phyloP scores from a whole-genome alignment of 2,329 filamentous ascomycete genomes.

The Colletotrichum paranaense region DNA sequence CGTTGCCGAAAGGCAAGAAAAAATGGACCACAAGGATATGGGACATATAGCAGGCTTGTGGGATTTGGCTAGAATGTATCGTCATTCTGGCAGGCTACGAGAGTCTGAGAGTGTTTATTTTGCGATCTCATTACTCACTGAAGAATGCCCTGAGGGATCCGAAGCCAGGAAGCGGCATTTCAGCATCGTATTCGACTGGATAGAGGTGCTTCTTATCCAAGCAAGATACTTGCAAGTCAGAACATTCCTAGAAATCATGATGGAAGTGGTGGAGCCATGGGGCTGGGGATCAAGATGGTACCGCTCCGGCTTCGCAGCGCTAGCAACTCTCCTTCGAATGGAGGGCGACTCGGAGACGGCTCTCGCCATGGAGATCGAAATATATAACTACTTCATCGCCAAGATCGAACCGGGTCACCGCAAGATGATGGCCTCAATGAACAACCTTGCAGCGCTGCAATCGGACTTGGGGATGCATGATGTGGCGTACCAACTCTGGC shows the following conservation, averaged over 20 bases:
- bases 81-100: background rate
- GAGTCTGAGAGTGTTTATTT: background rate
- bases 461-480: background rate
- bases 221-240: no score
- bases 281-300: no score
- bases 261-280: no score
- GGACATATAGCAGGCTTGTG: background rate
- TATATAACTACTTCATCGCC: background rate
- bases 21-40: background rate
- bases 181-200: no score
- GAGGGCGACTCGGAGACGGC: background rate
- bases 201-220: no score
- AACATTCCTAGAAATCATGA: no score
- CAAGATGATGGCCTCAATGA: background rate
- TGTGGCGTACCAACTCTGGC: background rate
- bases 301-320: background rate
- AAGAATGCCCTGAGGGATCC: no score
- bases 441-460: background rate
- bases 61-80: constrained; percentile 4
- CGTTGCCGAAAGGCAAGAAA: constrained; percentile 1
- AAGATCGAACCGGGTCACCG: background rate
- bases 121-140: background rate
- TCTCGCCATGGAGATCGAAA: background rate
- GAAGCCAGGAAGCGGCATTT: no score
- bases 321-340: background rate